phyloP scores from a whole-genome alignment of 2,329 filamentous ascomycete species.

The Colletotrichum chlorophyti region DNA sequence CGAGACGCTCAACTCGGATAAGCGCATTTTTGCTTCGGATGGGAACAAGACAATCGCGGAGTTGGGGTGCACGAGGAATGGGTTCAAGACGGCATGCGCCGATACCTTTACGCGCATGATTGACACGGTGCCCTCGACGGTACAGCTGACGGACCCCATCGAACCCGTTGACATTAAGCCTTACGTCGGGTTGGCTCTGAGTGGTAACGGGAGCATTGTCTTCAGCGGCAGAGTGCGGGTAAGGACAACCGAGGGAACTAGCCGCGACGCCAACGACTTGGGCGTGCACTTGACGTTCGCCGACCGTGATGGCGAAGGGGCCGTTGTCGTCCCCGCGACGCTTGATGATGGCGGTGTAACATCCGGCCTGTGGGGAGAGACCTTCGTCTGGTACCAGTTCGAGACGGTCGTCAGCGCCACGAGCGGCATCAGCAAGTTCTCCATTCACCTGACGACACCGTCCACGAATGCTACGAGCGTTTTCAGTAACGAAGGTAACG shows the following conservation, averaged over 20 bases:
- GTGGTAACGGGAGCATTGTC: slow-evolving; percentile 32
- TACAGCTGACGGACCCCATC: slow-evolving; percentile 38
- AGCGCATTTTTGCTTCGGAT: slow-evolving; percentile 32
- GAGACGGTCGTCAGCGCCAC: slow-evolving; percentile 31
- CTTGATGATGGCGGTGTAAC: slow-evolving; percentile 32
- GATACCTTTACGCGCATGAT: slow-evolving; percentile 41
- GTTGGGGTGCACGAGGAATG: slow-evolving; percentile 41
- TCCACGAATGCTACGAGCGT: slow-evolving; percentile 33
- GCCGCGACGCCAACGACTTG: slow-evolving; percentile 28
- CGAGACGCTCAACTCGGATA: slow-evolving; percentile 31
- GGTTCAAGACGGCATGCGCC: slow-evolving; percentile 44
- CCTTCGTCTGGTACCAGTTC: slow-evolving; percentile 41
- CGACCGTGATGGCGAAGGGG: slow-evolving; percentile 26
- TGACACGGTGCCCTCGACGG: slow-evolving; percentile 40
- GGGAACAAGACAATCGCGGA: slow-evolving; percentile 48
- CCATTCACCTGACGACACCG: slow-evolving; percentile 35
- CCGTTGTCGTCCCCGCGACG: slow-evolving; percentile 2
- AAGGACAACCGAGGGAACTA: slow-evolving; percentile 23
- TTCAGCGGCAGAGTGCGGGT: slow-evolving; percentile 38
- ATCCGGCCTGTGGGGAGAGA: slow-evolving; percentile 33
- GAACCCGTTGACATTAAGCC: slow-evolving; percentile 41
- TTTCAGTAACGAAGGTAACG: slow-evolving; percentile 35
- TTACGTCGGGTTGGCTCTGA: slow-evolving; percentile 35
- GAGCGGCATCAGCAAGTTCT: slow-evolving; percentile 40
- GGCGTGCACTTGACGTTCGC: slow-evolving; percentile 21